These are phyloP conservation scores for Xylaria sp. DNA, from an alignment of 2,329 filamentous ascomycete species.

Conservation along the genomic window DNA sequence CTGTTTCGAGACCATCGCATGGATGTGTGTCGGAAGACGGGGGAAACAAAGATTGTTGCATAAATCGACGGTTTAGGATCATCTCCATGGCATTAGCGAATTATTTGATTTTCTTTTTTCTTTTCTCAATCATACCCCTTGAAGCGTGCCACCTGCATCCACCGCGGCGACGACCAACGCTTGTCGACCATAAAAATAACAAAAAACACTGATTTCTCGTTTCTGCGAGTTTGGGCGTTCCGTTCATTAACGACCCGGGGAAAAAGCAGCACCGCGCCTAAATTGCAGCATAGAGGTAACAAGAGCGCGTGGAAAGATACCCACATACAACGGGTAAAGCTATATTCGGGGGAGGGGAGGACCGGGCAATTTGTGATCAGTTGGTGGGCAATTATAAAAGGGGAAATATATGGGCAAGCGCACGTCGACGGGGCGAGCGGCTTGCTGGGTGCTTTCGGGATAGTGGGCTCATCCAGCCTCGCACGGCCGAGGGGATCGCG, in stretches of 20 bases:
- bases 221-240: slow-evolving; percentile 34
- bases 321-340: slow-evolving; percentile 26
- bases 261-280: slow-evolving; percentile 29
- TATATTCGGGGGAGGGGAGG: slow-evolving; percentile 21
- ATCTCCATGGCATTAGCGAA: slow-evolving; percentile 54
- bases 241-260: slow-evolving; percentile 26
- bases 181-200: slow-evolving; percentile 34
- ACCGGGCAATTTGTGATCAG: slow-evolving; percentile 30
- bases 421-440: slow-evolving; percentile 11
- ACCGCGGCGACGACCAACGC: slow-evolving; percentile 33
- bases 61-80: slow-evolving; percentile 47
- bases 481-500: slow-evolving; percentile 17
- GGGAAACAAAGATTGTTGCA: slow-evolving; percentile 49
- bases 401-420: slow-evolving; percentile 9
- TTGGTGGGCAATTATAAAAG: slow-evolving; percentile 18
- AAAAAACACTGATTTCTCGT: slow-evolving; percentile 38
- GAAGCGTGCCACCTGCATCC: slow-evolving; percentile 35
- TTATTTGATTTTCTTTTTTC: slow-evolving; percentile 41
- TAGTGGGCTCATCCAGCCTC: slow-evolving; percentile 12
- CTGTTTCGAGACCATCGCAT: slow-evolving; percentile 26
- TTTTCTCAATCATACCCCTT: slow-evolving; percentile 41
- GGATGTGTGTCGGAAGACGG: slow-evolving; percentile 44
- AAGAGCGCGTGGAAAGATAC: slow-evolving; percentile 25
- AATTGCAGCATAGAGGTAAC: slow-evolving; percentile 32
- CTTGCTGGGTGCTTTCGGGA: slow-evolving; percentile 21